Evolutionary conservation across 495 filamentous ascomycete species (phyloP).

Genomic region (Melanomma pulvis-pyrius): DNA sequence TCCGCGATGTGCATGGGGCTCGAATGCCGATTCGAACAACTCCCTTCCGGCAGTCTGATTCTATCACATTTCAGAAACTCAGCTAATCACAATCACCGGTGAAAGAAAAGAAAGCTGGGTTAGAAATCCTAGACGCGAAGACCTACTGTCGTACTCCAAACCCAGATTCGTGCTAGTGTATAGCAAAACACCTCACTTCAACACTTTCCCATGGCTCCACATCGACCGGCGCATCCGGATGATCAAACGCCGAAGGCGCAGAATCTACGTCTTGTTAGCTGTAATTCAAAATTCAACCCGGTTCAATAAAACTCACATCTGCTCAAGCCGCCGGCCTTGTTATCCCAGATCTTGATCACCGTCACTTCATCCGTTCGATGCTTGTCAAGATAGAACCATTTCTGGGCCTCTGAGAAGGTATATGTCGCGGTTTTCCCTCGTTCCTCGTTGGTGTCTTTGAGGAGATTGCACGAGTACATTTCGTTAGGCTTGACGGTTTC

Average conservation of each 20-base stretch:
- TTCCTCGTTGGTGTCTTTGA: not conserved
- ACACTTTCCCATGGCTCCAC: too few relatives aligned
- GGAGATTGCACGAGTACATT: constrained; percentile 8
- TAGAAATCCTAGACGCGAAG: too few relatives aligned
- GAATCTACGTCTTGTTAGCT: not conserved
- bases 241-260: not conserved
- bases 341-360: constrained; percentile 27
- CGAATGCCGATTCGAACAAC: too few relatives aligned
- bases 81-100: too few relatives aligned
- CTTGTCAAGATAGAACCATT: constrained; percentile 17
- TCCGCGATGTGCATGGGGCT: too few relatives aligned
- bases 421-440: constrained; percentile 16
- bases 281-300: not conserved
- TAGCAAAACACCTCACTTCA: too few relatives aligned
- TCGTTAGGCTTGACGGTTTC: not conserved
- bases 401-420: not conserved
- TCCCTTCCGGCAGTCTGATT: too few relatives aligned
- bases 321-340: not conserved
- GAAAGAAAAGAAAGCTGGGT: too few relatives aligned
- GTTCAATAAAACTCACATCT: not conserved
- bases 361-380: constrained; percentile 16
- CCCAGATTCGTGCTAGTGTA: too few relatives aligned
- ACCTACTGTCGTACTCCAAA: too few relatives aligned
- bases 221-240: not conserved
- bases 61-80: too few relatives aligned